phyloP scores from a whole-genome alignment of 805 yeast species.

The Myxozyma geophila region DNA sequence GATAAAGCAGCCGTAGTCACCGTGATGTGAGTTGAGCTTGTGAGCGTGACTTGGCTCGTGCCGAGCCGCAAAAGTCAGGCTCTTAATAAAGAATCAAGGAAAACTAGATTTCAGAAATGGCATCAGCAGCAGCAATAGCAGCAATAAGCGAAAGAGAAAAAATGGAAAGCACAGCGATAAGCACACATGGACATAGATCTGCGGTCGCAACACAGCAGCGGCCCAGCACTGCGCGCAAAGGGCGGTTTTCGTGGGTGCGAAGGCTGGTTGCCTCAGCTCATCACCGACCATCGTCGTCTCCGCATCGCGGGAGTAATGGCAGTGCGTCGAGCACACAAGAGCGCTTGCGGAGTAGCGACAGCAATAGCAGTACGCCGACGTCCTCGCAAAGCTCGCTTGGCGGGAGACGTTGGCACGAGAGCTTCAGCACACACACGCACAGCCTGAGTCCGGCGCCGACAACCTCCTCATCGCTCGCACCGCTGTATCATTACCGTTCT shows the following conservation, averaged over 20 bases:
- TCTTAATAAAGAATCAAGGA: background rate
- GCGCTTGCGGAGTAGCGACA: background rate
- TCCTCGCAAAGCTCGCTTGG: conserved; percentile 1
- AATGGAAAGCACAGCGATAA: background rate
- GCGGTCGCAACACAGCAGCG: background rate
- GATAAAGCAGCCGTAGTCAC: background rate
- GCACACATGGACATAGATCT: background rate
- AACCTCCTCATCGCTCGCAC: conserved; percentile 28
- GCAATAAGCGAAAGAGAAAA: background rate
- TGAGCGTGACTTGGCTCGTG: too few species aligned
- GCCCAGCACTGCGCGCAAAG: conserved; percentile 2
- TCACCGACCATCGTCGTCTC: conserved; percentile 5
- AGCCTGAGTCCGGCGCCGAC: conserved; percentile 19
- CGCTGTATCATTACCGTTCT: conserved; percentile 22
- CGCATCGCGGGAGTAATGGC: background rate
- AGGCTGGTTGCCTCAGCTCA: conserved; percentile 24
- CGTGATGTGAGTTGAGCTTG: background rate
- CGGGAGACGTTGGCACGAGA: background rate
- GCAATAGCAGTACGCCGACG: background rate
- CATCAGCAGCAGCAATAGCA: background rate
- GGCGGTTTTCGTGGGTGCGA: conserved; percentile 37
- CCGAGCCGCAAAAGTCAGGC: too few species aligned
- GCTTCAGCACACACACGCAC: background rate
- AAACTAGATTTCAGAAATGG: background rate
- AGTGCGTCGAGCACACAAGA: background rate